phyloP scores from a whole-genome alignment of 1,284 basidiomycete genomes.

The Polyporus tsugae region DNA sequence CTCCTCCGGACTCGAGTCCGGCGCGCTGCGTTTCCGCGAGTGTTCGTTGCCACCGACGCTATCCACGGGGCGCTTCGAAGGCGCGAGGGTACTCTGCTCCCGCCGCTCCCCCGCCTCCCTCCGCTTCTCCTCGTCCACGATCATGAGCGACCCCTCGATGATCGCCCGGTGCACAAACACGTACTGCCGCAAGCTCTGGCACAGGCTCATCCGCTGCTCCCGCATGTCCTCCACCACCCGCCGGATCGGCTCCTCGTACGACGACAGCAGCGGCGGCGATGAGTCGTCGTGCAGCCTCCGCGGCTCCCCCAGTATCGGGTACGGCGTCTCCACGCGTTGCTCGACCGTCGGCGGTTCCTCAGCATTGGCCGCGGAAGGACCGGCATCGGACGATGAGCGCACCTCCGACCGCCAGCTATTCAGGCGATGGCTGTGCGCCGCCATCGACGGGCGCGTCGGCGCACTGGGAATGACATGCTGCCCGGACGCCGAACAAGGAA shows the following conservation, averaged over 20 bases:
- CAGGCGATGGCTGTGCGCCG: constrained; percentile 34
- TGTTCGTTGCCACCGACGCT: constrained; percentile 10
- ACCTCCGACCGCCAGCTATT: constrained; percentile 43
- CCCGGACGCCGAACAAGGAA: constrained; percentile 9
- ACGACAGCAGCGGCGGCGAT: constrained; percentile 67
- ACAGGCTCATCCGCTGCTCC: constrained; percentile 91
- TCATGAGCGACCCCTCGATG: constrained; percentile 80
- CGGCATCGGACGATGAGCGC: constrained; percentile 26
- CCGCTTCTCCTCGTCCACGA: constrained; percentile 77
- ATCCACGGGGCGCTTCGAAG: background rate
- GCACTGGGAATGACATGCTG: background rate
- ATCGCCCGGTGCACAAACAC: constrained; percentile 90
- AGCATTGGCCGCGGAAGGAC: background rate
- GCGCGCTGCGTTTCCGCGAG: constrained; percentile 28
- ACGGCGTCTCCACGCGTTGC: constrained; percentile 1
- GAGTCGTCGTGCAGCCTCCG: constrained; percentile 59
- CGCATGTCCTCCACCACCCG: constrained; percentile 88
- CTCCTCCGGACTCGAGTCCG: constrained; percentile 23
- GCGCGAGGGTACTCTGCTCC: constrained; percentile 20
- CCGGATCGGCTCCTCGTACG: constrained; percentile 77
- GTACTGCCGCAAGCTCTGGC: constrained; percentile 89
- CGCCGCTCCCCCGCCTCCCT: constrained; percentile 40
- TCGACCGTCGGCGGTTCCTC: background rate
- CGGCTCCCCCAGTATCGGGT: constrained; percentile 47
- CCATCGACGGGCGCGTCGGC: constrained; percentile 13